These are phyloP conservation scores for Tetrapisispora fleetii DNA, from an alignment of 805 yeast species.

Conservation along the genomic window DNA sequence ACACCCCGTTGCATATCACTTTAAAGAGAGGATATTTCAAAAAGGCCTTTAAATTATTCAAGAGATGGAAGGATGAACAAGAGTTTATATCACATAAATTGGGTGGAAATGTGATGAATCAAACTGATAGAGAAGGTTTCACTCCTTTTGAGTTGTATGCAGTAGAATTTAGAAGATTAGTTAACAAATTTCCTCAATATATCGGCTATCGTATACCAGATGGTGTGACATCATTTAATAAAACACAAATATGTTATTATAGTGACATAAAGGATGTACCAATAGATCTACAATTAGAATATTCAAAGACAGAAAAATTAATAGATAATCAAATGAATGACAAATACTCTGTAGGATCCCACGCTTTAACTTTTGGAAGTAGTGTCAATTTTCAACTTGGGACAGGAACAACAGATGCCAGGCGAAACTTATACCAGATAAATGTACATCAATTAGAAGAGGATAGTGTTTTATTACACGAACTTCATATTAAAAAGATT, in stretches of 20 bases:
- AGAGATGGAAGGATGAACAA: conserved; percentile 20
- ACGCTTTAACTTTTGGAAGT: conserved; percentile 51
- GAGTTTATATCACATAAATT: conserved; percentile 13
- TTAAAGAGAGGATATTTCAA: conserved; percentile 25
- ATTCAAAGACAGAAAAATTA: conserved; percentile 5
- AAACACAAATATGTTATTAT: conserved; percentile 5
- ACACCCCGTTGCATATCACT: conserved; percentile 72
- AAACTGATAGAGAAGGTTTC: conserved; percentile 59
- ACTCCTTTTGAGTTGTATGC: conserved; percentile 62
- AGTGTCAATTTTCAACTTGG: conserved; percentile 57
- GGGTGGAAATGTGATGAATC: conserved; percentile 27
- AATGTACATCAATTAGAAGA: conserved; percentile 26
- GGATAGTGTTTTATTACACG: conserved; percentile 5
- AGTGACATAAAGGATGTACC: neutral
- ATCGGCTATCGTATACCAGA: neutral
- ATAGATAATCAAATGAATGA: neutral
- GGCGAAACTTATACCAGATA: conserved; percentile 36
- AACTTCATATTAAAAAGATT: conserved; percentile 40
- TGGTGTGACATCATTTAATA: neutral
- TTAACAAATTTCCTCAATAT: conserved; percentile 7
- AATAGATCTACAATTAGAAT: neutral
- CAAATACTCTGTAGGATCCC: conserved; percentile 42
- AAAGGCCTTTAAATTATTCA: conserved; percentile 23
- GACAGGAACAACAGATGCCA: conserved; percentile 50
- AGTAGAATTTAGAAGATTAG: conserved; percentile 7